Percentiles rank a stretch among this genome's conserved stretches.
These are phyloP conservation scores for Tuctoria greenei DNA, from an alignment of 176 grass and related monocot species.

Conservation along the genomic window DNA sequence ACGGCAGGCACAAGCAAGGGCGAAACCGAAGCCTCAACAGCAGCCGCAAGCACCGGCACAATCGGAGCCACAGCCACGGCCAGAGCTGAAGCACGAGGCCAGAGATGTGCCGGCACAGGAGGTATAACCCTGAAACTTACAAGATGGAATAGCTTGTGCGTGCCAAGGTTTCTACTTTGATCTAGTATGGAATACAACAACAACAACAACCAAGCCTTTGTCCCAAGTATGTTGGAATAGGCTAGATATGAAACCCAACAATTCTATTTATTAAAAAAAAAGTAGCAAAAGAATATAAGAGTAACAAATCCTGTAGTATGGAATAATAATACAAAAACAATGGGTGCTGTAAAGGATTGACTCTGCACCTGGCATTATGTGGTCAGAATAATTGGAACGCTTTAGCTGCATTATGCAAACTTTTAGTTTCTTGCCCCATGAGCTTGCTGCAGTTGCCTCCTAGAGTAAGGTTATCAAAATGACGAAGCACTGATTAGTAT, in stretches of 20 bases:
- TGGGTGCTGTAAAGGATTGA: constrained; percentile 8
- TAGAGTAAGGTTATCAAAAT: constrained; percentile 21
- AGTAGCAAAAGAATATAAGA: no score
- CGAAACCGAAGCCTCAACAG: background rate
- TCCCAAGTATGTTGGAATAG: no score
- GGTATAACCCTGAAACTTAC: constrained; percentile 32
- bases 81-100: constrained; percentile 4
- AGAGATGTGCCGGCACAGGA: background rate
- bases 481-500: constrained; percentile 9
- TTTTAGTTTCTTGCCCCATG: background rate
- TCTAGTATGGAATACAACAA: constrained; percentile 5
- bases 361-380: background rate
- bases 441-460: constrained; percentile 21
- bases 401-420: constrained; percentile 14
- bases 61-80: background rate
- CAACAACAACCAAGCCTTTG: no score
- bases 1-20: background rate
- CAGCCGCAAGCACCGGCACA: background rate
- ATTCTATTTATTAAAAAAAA: no score
- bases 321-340: constrained; percentile 14
- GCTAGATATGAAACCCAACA: no score
- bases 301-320: background rate
- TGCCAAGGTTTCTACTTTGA: constrained; percentile 6
- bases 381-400: background rate
- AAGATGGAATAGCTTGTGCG: background rate